Evolutionary conservation across 768 basidiomycete species (phyloP).

Genomic region (Hortiboletus campestris): DNA sequence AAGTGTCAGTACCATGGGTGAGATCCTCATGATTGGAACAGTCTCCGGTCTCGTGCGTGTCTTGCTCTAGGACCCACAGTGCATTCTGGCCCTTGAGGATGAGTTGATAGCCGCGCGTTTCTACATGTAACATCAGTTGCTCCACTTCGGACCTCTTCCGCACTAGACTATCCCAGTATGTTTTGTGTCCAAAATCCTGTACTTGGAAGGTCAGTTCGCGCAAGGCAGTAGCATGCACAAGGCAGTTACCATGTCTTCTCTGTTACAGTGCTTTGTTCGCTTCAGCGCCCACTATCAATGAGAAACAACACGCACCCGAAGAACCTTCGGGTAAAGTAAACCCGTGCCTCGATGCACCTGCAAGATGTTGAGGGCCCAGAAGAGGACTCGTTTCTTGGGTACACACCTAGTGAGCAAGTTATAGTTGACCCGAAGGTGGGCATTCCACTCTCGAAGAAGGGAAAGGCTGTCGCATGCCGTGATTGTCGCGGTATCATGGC

Average conservation of each 20-base stretch:
- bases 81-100: constrained; percentile 36
- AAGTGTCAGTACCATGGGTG: not conserved
- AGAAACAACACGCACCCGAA: constrained; percentile 33
- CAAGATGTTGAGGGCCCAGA: not conserved
- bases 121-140: constrained; percentile 29
- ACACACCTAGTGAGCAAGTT: constrained; percentile 33
- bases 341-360: constrained; percentile 39
- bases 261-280: not conserved
- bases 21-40: constrained; percentile 23
- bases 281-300: not conserved
- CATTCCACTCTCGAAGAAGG: constrained; percentile 34
- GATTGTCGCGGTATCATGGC: constrained; percentile 24
- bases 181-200: constrained; percentile 41
- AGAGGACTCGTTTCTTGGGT: not conserved
- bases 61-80: constrained; percentile 35
- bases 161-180: constrained; percentile 36
- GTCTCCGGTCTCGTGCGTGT: constrained; percentile 14
- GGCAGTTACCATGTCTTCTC: constrained; percentile 23
- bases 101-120: constrained; percentile 35
- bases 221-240: not conserved
- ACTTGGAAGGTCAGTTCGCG: not conserved
- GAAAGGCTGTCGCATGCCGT: constrained; percentile 30
- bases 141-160: constrained; percentile 33
- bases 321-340: constrained; percentile 39
- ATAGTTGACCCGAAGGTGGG: constrained; percentile 32